phyloP scores from a whole-genome alignment of 371 early-diverging fungal genomes.

The Mortierella sp. region DNA sequence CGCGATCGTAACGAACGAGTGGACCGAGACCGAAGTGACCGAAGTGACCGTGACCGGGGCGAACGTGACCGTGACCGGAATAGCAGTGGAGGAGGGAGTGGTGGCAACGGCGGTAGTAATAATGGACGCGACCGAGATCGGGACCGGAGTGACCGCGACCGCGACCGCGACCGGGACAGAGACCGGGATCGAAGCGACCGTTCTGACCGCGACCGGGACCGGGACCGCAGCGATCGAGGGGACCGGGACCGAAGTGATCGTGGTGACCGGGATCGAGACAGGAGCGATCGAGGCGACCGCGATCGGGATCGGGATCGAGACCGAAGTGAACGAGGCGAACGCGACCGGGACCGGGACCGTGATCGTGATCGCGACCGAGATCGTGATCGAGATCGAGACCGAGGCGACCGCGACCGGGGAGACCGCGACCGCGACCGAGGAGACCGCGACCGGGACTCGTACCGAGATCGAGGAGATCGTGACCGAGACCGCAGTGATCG shows the following conservation, averaged over 20 bases:
- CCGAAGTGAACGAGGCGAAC: slow-evolving; percentile 21
- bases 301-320: slow-evolving; percentile 18
- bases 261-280: background rate
- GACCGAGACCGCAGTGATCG: slow-evolving; percentile 23
- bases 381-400: slow-evolving; percentile 23
- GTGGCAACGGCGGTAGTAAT: slow-evolving; percentile 1
- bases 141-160: slow-evolving; percentile 15
- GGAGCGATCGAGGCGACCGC: slow-evolving; percentile 1
- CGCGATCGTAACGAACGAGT: slow-evolving; percentile 20
- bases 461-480: slow-evolving; percentile 1
- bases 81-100: slow-evolving; percentile 3
- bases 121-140: slow-evolving; percentile 22
- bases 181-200: slow-evolving; percentile 7
- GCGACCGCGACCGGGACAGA: slow-evolving; percentile 26
- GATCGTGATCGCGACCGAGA: slow-evolving; percentile 24
- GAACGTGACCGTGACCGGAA: slow-evolving; percentile 13
- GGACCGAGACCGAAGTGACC: slow-evolving; percentile 24
- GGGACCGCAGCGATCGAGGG: slow-evolving; percentile 13
- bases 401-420: background rate
- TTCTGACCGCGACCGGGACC: slow-evolving; percentile 11
- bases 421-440: background rate
- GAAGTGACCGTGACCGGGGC: slow-evolving; percentile 17
- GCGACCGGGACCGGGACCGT: slow-evolving; percentile 24
- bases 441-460: slow-evolving; percentile 3
- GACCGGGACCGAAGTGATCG: slow-evolving; percentile 1